Evolutionary conservation across 2,329 filamentous ascomycete genomes (phyloP).

Genomic region (Pseudophaeomoniella oleicola): DNA sequence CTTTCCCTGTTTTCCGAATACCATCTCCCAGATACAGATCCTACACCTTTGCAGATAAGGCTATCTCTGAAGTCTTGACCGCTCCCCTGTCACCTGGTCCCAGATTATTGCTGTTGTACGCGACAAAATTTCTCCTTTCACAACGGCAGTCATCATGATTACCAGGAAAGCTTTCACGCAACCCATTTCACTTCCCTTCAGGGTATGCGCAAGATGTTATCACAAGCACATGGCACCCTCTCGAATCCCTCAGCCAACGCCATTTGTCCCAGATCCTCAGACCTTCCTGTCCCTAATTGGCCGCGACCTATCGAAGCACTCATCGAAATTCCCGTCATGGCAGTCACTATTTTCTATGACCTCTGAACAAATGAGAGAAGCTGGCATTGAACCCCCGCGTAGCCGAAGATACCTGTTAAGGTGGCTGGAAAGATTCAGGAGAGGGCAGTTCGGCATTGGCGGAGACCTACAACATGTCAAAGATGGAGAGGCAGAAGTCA

Average conservation of each 20-base stretch:
- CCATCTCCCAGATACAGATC: too few relatives aligned
- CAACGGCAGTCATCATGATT: not conserved
- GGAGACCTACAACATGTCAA: constrained; percentile 68
- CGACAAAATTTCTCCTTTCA: too few relatives aligned
- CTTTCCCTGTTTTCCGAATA: too few relatives aligned
- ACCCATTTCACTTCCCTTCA: not conserved
- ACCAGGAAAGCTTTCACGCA: not conserved
- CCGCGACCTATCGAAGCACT: constrained; percentile 67
- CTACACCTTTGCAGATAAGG: too few relatives aligned
- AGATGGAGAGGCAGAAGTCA: constrained; percentile 42
- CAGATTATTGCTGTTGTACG: too few relatives aligned
- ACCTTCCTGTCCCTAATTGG: constrained; percentile 89
- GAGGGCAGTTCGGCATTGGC: constrained; percentile 63
- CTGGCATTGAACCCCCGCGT: constrained; percentile 76
- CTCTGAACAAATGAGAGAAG: constrained; percentile 61
- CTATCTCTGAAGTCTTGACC: too few relatives aligned
- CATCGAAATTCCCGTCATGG: constrained; percentile 80
- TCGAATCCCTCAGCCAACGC: constrained; percentile 48
- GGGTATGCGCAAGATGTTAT: constrained; percentile 21
- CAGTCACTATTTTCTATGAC: constrained; percentile 73
- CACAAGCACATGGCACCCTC: constrained; percentile 27
- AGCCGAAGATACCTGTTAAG: constrained; percentile 69
- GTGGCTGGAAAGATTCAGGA: constrained; percentile 75
- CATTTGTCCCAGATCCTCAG: constrained; percentile 64
- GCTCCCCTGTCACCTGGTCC: too few relatives aligned